Percentiles rank a stretch among this genome's conserved stretches.
Evolutionary conservation across 2,329 filamentous ascomycete genomes (phyloP).

Genomic region (Ophiostoma ips): DNA sequence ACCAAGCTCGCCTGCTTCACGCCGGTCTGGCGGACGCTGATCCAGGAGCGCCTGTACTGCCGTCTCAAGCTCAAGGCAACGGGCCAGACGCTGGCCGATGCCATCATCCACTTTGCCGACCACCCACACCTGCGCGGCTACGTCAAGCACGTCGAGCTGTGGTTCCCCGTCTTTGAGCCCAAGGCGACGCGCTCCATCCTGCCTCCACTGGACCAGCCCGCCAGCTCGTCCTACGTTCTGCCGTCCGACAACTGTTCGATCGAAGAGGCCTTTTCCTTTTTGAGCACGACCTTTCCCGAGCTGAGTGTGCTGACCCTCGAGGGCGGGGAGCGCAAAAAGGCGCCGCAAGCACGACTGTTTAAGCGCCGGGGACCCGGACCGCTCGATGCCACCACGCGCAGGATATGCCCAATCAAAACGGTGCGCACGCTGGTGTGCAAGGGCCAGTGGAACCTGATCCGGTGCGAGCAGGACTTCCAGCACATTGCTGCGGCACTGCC

Average conservation of each 20-base stretch:
- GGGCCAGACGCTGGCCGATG: constrained; percentile 43
- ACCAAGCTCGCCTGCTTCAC: constrained; percentile 52
- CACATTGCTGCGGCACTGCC: constrained; percentile 49
- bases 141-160: constrained; percentile 61
- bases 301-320: constrained; percentile 57
- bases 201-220: constrained; percentile 36
- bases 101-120: constrained; percentile 44
- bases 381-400: not conserved
- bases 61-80: constrained; percentile 66
- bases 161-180: constrained; percentile 62
- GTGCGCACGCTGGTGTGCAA: constrained; percentile 57
- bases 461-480: constrained; percentile 47
- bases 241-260: constrained; percentile 54
- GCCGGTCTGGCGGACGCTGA: constrained; percentile 48
- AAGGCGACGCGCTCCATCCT: constrained; percentile 31
- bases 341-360: constrained; percentile 51
- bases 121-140: constrained; percentile 47
- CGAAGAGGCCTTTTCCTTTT: constrained; percentile 54
- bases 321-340: constrained; percentile 64
- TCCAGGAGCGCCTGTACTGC: constrained; percentile 60
- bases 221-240: constrained; percentile 43
- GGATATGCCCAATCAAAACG: constrained; percentile 29
- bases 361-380: constrained; percentile 14
- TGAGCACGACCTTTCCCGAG: constrained; percentile 43
- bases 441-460: constrained; percentile 65